Base-by-base conservation (phyloP, 306 rosid species). In the Malus sieversii region DNA sequence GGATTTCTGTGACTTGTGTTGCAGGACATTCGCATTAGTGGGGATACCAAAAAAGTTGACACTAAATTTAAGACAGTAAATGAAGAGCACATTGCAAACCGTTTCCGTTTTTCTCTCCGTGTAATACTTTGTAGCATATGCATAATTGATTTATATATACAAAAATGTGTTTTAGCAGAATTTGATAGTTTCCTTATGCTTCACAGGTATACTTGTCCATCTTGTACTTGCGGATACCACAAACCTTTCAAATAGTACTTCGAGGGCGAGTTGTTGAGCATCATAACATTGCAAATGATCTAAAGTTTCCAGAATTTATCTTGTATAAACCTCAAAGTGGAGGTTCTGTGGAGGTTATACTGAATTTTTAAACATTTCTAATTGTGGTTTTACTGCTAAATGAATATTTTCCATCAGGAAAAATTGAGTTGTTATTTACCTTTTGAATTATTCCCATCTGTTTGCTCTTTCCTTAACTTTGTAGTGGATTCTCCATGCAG, bases 131-230 rank as follows among this genome's bases (percentile, higher is more conserved):
- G 22, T 78, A 75, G 78, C 60, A 61, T 76, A 22, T 52, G 27
- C 60, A 30, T 42, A 70, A 51, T 52, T 77, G 55, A 58, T 57
- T 40, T 71, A 71, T 19, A 67, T 71, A 20, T 69, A 38, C 46
- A 4, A 57, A 72, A 22, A 20, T 57, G 66, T 58, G 66, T 78
- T 29, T 58, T 42, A 83, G 44, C 74, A 78, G 66, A 61, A 18
- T 27, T 61, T 61, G 19, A 61, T 73, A 67, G 80, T 79, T 68
- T 80, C 68, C 55, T 79, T 63, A 64, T 61, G 78, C 60, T 81
- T 42, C 71, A 48, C 87, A 95, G 99, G 99, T 66, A 38, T 95
- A 95, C 84, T 74, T 82, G 87, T 95, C 99, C 76, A 90, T 95
- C 85, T 89, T 95, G 87, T 95, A 95, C 90, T 83, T 95, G 91